These are phyloP conservation scores for Tubosaeta brunneosetosa DNA, from an alignment of 768 basidiomycete species.

Conservation along the genomic window DNA sequence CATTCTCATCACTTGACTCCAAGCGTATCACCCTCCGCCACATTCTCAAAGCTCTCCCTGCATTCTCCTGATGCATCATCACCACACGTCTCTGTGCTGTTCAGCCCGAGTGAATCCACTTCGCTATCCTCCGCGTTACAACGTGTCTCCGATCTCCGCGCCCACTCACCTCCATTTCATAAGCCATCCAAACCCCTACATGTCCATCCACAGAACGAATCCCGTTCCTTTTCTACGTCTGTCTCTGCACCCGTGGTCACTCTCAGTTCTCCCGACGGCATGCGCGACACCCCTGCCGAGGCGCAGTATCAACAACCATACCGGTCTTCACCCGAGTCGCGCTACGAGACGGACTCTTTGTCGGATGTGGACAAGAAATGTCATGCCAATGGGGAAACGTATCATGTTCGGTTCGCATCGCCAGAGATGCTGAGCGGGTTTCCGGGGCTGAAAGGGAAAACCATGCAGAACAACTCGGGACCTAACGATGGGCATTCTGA, in stretches of 20 bases:
- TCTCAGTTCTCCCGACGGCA: constrained; percentile 7
- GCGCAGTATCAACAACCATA: constrained; percentile 16
- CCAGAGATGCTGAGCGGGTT: constrained; percentile 24
- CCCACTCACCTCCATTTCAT: constrained; percentile 11
- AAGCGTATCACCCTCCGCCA: constrained; percentile 40
- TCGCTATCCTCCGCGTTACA: neutral
- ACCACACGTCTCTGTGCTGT: constrained; percentile 2
- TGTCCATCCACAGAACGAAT: constrained; percentile 23
- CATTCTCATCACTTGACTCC: constrained; percentile 2
- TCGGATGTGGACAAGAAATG: constrained; percentile 11
- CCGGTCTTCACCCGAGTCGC: constrained; percentile 12
- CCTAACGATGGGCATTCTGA: neutral
- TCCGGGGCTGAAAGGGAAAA: constrained; percentile 10
- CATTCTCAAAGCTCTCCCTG: constrained; percentile 52
- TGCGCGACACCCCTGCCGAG: constrained; percentile 24
- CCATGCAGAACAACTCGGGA: neutral
- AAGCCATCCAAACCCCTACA: constrained; percentile 26
- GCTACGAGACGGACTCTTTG: neutral
- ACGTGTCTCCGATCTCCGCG: neutral
- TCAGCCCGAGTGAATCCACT: constrained; percentile 6
- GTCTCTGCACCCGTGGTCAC: constrained; percentile 8
- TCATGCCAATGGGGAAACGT: constrained; percentile 10
- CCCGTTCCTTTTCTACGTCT: neutral
- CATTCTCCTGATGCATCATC: constrained; percentile 30
- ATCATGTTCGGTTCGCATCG: constrained; percentile 29